These are phyloP conservation scores for Colletotrichum abscissum DNA, from an alignment of 2,329 filamentous ascomycete species.

Conservation along the genomic window DNA sequence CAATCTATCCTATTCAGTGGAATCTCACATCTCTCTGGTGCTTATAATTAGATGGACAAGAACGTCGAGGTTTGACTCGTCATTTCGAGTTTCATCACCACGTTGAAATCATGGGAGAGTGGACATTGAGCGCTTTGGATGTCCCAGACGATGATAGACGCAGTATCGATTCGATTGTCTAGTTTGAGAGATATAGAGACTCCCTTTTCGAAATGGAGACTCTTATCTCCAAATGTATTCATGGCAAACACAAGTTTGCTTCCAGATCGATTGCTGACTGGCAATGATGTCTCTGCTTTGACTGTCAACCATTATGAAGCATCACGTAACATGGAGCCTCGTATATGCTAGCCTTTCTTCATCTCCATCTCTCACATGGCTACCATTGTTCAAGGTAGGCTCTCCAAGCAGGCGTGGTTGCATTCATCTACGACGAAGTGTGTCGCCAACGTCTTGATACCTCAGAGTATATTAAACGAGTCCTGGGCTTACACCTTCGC, in stretches of 20 bases:
- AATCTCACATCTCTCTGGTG: neutral
- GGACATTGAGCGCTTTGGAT: no score
- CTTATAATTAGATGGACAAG: neutral
- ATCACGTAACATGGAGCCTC: no score
- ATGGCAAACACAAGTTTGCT: neutral
- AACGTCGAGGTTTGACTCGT: neutral
- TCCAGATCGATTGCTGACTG: neutral
- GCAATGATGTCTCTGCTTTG: no score
- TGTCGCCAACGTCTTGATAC: neutral
- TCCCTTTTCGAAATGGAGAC: no score
- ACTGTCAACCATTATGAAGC: no score
- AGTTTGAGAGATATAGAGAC: neutral
- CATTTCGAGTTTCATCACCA: neutral
- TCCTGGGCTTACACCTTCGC: neutral
- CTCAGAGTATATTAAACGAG: neutral
- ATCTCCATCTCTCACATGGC: neutral
- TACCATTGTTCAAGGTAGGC: neutral
- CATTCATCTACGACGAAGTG: neutral
- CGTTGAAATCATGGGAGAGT: no score
- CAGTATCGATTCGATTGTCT: neutral
- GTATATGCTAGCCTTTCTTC: neutral
- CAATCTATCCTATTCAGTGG: neutral
- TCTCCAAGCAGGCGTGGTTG: neutral
- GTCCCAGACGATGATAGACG: no score
- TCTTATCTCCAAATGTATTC: neutral